phyloP scores from a whole-genome alignment of 2,329 filamentous ascomycete genomes.

The Coniochaeta sp. region DNA sequence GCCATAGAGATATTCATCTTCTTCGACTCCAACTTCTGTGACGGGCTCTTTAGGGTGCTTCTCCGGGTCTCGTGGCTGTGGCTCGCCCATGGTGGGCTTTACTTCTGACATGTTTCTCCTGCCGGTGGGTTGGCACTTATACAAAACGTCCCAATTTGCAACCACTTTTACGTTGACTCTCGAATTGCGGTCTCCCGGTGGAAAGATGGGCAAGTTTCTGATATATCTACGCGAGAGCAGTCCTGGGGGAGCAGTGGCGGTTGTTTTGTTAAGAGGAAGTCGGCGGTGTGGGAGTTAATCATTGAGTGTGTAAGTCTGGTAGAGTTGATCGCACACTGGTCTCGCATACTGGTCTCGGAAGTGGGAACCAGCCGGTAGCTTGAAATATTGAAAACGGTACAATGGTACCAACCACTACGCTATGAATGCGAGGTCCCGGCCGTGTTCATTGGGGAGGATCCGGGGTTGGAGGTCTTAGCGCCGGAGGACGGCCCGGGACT shows the following conservation, averaged over 20 bases:
- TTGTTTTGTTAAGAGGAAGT: too few relatives aligned
- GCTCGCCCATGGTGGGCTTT: neutral
- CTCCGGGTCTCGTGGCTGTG: neutral
- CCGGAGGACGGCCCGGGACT: neutral
- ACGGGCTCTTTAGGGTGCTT: neutral
- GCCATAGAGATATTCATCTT: conserved; percentile 31
- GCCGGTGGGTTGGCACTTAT: neutral
- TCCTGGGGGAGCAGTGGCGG: too few relatives aligned
- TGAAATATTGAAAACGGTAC: neutral
- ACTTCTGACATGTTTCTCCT: neutral
- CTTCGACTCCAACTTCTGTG: conserved; percentile 5
- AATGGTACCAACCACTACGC: neutral
- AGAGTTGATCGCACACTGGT: too few relatives aligned
- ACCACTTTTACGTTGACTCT: neutral
- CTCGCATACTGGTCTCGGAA: too few relatives aligned
- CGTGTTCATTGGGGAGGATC: neutral
- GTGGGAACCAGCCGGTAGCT: neutral
- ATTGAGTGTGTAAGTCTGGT: too few relatives aligned
- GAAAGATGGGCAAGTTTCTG: too few relatives aligned
- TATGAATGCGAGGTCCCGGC: neutral
- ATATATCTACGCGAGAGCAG: too few relatives aligned
- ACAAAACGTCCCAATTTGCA: neutral
- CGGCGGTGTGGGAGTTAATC: too few relatives aligned
- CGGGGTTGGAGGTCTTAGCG: neutral
- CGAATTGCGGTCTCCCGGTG: too few relatives aligned